Conservation (phyloP, 2,329 filamentous ascomycete species). For the Xylariales sp. region DNA sequence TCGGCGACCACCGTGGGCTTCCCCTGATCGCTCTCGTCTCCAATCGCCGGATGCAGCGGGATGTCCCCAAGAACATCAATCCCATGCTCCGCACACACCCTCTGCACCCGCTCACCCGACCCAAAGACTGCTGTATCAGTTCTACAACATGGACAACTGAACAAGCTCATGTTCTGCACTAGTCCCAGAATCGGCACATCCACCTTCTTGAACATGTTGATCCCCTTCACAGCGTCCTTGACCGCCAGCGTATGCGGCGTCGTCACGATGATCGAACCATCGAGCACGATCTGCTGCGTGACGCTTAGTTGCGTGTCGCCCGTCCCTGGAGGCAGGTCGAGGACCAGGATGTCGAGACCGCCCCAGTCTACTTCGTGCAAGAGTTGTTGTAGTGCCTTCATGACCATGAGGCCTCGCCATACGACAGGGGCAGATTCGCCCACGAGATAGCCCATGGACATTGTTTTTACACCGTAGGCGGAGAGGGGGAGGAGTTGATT, state of each 20-base stretch:
- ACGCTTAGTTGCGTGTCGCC: constrained; percentile 97
- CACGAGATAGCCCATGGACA: constrained; percentile 97
- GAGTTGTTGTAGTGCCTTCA: constrained; percentile 93
- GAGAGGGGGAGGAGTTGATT: constrained; percentile 82
- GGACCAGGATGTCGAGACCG: constrained; percentile 77
- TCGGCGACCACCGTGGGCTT: constrained; percentile 88
- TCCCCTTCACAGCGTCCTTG: constrained; percentile 85
- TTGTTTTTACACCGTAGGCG: constrained; percentile 94
- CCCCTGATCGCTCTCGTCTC: constrained; percentile 79
- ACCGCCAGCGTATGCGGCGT: constrained; percentile 92
- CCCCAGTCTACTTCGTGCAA: constrained; percentile 95
- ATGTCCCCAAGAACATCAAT: constrained; percentile 85
- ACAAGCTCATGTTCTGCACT: constrained; percentile 88
- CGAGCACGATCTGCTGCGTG: constrained; percentile 85
- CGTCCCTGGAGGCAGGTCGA: constrained; percentile 90
- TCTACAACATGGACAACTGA: constrained; percentile 73
- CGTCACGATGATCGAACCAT: constrained; percentile 82
- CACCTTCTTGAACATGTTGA: constrained; percentile 89
- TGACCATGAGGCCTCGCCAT: constrained; percentile 95
- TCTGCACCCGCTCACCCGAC: constrained; percentile 56
- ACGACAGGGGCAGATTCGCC: constrained; percentile 77
- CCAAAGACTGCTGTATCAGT: constrained; percentile 74
- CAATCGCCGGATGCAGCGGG: constrained; percentile 80
- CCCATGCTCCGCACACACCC: constrained; percentile 65
- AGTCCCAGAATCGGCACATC: constrained; percentile 77